phyloP scores from a whole-genome alignment of 352 stramenopile genomes.

The Pythium grandisporangium region DNA sequence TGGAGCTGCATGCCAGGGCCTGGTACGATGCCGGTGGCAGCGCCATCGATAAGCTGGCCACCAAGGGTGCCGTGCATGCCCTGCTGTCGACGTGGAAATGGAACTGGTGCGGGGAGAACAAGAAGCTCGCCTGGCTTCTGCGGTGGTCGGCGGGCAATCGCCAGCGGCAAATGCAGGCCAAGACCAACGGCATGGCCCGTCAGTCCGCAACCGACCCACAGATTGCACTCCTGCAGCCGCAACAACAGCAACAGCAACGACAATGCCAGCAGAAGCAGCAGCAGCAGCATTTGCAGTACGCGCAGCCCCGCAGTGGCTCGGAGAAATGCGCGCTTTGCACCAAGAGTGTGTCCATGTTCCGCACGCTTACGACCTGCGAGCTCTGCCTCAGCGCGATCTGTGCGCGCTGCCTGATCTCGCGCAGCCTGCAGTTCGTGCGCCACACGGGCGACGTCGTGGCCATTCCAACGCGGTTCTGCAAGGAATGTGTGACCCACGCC shows the following conservation, averaged over 20 bases:
- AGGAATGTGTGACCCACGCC: conserved; percentile 16
- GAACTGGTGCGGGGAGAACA: conserved; percentile 18
- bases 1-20: conserved; percentile 20
- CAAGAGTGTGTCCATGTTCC: conserved; percentile 12
- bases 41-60: conserved; percentile 5
- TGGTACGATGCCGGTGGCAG: conserved; percentile 11
- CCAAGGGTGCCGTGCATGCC: conserved; percentile 9
- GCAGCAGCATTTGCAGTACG: no score
- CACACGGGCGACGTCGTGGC: conserved; percentile 7
- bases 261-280: no score
- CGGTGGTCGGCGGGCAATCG: conserved; percentile 1
- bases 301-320: no score
- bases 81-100: conserved; percentile 17
- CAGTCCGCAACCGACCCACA: neutral
- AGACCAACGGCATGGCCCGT: neutral
- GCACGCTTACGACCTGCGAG: conserved; percentile 16
- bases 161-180: neutral
- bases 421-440: conserved; percentile 16
- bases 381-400: conserved; percentile 16
- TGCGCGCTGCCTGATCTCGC: conserved; percentile 15
- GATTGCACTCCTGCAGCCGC: no score
- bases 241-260: no score
- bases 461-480: conserved; percentile 16
- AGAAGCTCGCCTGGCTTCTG: conserved; percentile 19
- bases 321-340: conserved; percentile 15